A percentile compares a stretch with the other conserved stretches of the same genome.
Conservation (phyloP, 1,284 basidiomycete species). For the Leccinum huronense region DNA sequence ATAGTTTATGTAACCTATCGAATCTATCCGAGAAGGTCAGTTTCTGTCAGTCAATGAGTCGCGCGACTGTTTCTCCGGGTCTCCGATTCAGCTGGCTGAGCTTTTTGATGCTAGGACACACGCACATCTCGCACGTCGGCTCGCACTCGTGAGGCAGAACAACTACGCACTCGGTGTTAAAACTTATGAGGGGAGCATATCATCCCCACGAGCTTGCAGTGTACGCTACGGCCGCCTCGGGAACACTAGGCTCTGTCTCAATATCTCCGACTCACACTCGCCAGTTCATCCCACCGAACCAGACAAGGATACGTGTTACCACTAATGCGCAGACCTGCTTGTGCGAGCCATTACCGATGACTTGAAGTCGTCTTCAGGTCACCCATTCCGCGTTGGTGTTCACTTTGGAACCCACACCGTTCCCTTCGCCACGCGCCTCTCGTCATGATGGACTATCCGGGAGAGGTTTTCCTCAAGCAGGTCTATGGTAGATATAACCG, state of each 20-base stretch:
- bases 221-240: slow-evolving; percentile 35
- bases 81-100: slow-evolving; percentile 16
- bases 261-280: slow-evolving; percentile 60
- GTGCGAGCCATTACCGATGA: slow-evolving; percentile 50
- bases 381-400: slow-evolving; percentile 57
- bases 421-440: slow-evolving; percentile 98
- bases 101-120: slow-evolving; percentile 50
- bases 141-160: slow-evolving; percentile 67
- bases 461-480: slow-evolving; percentile 95
- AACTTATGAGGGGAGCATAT: slow-evolving; percentile 95
- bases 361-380: slow-evolving; percentile 15
- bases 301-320: slow-evolving; percentile 81
- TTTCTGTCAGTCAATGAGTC: slow-evolving; percentile 12
- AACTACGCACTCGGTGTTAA: slow-evolving; percentile 84
- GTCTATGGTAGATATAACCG: slow-evolving; percentile 99
- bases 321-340: slow-evolving; percentile 64
- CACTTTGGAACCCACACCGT: slow-evolving; percentile 92
- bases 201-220: slow-evolving; percentile 75
- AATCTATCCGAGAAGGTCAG: slow-evolving; percentile 74
- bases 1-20: slow-evolving; percentile 82
- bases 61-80: neutral
- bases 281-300: slow-evolving; percentile 69
- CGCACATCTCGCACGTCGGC: slow-evolving; percentile 62
- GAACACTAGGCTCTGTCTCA: slow-evolving; percentile 21
- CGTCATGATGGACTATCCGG: slow-evolving; percentile 99